Base-by-base conservation (phyloP, 495 filamentous ascomycete species). In the Peziza echinospora region DNA sequence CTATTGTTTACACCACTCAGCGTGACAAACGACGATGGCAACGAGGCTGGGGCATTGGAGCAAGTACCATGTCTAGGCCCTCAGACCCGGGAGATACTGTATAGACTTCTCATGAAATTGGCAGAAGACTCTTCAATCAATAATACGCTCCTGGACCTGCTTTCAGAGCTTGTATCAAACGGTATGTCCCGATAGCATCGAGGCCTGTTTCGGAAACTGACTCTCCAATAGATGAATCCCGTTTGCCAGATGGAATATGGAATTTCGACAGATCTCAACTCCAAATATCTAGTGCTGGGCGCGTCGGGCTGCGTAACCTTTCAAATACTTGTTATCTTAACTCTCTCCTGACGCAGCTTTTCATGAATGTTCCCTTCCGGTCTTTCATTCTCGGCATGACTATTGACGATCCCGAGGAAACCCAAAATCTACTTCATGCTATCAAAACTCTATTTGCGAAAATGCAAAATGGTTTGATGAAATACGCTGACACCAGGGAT, bases 291-390 rank as follows among this genome's bases (percentile, higher is more conserved):
- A 60, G 71, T 11, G 78, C 77, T 37, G 82, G 82, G 22, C 87
- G 91, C 55, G 75, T 82, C 16, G 89, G 89, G 2, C 62, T 99
- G 2, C 70, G 67, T 48, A 99, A 99, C 56, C 70, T 96, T 2
- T 87, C 85, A 5, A 93, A 93, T 57, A 96, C 89, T 5, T 99
- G 89, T 64, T 99, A 99, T 58, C 68, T 96, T 61, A 96, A 96
- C 63, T 96, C 89, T 0, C 68, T 99, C 4, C 72, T 96, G 50
- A 89, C 84, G 1, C 91, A 96, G 57, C 76, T 99, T 1, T 99
- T 91, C 66, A 94, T 94, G 86, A 96, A 99, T 56, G 62, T 81
- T 26, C 70, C 73, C 22, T 94, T 99, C 53, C 75, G 89, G 10
- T 71, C 75, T 26, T 93, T 94, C 62, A 81, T 96, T 53, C 67